These are phyloP conservation scores for Thermochaetoides thermophila DNA, from an alignment of 495 filamentous ascomycete species.

Conservation along the genomic window DNA sequence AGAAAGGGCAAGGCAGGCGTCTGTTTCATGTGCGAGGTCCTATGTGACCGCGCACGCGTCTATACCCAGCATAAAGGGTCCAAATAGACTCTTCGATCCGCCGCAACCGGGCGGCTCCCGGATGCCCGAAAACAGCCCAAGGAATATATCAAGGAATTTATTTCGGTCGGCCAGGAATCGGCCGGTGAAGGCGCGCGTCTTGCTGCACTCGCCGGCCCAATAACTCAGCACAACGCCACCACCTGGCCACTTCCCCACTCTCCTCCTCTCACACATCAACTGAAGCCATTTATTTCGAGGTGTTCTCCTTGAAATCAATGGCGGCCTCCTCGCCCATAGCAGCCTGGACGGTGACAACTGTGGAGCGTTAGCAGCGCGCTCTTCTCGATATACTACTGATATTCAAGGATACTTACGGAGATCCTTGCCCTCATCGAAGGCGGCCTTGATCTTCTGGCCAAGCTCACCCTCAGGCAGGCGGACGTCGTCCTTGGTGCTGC, in stretches of 20 bases:
- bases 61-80: constrained; percentile 11
- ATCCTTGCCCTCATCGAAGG: constrained; percentile 51
- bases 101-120: constrained; percentile 6
- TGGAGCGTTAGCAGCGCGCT: background rate
- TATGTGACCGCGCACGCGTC: constrained; percentile 7
- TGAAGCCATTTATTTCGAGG: constrained; percentile 27
- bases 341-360: constrained; percentile 80
- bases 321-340: constrained; percentile 92
- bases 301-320: constrained; percentile 87
- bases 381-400: too few relatives aligned
- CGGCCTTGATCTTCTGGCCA: constrained; percentile 62
- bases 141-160: constrained; percentile 14
- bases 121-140: constrained; percentile 14
- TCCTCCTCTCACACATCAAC: background rate
- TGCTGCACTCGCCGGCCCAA: too few relatives aligned
- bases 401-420: constrained; percentile 70
- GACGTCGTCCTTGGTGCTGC: constrained; percentile 84
- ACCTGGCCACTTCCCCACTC: too few relatives aligned
- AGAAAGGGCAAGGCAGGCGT: constrained; percentile 18
- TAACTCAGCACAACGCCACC: too few relatives aligned
- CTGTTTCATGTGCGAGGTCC: constrained; percentile 14
- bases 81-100: constrained; percentile 9
- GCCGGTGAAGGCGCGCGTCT: too few relatives aligned
- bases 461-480: constrained; percentile 81
- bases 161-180: constrained; percentile 5